phyloP scores from a whole-genome alignment of 1,284 basidiomycete genomes.

The Grifola frondosa region DNA sequence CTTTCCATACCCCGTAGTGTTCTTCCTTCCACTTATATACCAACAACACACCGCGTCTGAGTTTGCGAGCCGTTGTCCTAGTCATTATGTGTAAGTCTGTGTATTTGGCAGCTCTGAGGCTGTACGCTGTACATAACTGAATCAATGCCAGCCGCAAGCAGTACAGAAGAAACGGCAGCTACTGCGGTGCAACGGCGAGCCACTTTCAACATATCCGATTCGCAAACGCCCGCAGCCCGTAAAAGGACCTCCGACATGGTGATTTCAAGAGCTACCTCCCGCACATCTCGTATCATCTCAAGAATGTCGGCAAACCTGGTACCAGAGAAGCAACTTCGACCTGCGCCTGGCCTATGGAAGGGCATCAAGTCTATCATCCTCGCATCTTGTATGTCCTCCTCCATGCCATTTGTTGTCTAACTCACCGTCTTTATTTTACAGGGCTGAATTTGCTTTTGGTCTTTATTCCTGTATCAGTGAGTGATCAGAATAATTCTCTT shows the following conservation, averaged over 20 bases:
- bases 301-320: slow-evolving; percentile 11
- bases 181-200: slow-evolving; percentile 14
- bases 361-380: slow-evolving; percentile 50
- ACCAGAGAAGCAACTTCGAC: slow-evolving; percentile 34
- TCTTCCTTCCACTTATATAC: no score
- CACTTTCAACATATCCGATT: slow-evolving; percentile 9
- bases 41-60: no score
- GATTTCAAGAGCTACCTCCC: slow-evolving; percentile 6
- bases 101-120: no score
- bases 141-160: no score
- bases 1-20: no score
- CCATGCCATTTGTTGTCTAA: background rate
- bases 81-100: no score
- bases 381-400: slow-evolving; percentile 48
- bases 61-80: no score
- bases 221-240: background rate
- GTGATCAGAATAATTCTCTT: slow-evolving; percentile 23
- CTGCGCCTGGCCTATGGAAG: slow-evolving; percentile 40
- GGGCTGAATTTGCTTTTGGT: slow-evolving; percentile 66
- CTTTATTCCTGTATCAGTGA: slow-evolving; percentile 69
- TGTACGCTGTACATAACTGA: no score
- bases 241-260: background rate
- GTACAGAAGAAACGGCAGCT: no score
- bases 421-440: slow-evolving; percentile 27
- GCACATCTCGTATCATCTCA: slow-evolving; percentile 9